Evolutionary conservation across 345 rosid genomes (phyloP), one percentile per base, ranked within the genome.

Genomic region (Acer saccharum): DNA sequence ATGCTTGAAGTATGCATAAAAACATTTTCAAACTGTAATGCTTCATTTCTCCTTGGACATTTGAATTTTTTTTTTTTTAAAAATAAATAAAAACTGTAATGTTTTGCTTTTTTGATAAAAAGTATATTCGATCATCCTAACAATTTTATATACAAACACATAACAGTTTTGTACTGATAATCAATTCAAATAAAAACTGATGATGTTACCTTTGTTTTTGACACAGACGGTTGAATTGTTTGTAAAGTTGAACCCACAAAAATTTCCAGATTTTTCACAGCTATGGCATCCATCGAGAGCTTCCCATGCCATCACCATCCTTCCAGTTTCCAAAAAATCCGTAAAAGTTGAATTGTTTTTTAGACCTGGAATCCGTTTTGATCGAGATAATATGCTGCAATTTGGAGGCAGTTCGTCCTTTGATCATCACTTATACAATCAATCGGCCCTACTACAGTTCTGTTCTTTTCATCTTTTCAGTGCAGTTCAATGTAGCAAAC

Each of bases 201-300:
- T 13, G 11, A 13, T 1, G 9, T 72, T 72, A 60, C 76, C 12
- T 72, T 41, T 7, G 10, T 41, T n/a, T 5, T 14, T 1, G 29
- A 23, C 0, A 5, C 68, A 73, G 68, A 21, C 20, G 7, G 41
- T 60, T 13, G 68, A 58, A 41, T 60, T 58, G 39, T 13, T 58
- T 60, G 76, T 73, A 57, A 14, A 13, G 67, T 73, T 58, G 55
- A 73, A 41, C 12, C 54, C 54, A 21, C 67, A 73, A 4, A 58
- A 41, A 12, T 60, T 20, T 52, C 35, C n/a, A 10, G 21, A 72
- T 0, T 73, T 41, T 43, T 60, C 76, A 41, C 76, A 73, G 10
- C 3, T 1, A 9, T 14, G 1, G 39, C 76, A 61, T 13, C 41
- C 76, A 11, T 13, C 20, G 21, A 61, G 20, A 41, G 67, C 67